Conservation (phyloP, 1,139 yeast genomes). For the Eremothecium sinecaudum region DNA sequence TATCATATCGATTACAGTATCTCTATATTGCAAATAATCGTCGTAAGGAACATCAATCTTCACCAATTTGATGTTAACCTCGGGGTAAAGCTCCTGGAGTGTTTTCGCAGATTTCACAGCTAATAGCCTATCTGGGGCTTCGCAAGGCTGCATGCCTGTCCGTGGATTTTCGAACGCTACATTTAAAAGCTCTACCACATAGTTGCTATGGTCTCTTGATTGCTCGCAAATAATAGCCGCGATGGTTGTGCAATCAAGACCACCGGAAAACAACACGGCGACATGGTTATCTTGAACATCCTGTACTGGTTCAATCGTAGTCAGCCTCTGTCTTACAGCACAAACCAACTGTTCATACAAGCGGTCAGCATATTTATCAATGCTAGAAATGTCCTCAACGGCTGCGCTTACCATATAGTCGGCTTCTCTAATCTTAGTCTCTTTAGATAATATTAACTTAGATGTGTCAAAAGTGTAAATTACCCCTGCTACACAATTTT, state of each 20-base stretch:
- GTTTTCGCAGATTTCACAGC: constrained; percentile 55
- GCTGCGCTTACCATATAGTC: constrained; percentile 15
- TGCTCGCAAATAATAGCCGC: constrained; percentile 38
- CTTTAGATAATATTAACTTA: constrained; percentile 12
- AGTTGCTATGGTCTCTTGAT: constrained; percentile 14
- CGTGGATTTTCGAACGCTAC: constrained; percentile 94
- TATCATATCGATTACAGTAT: constrained; percentile 54
- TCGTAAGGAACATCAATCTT: constrained; percentile 67
- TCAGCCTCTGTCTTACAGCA: constrained; percentile 45
- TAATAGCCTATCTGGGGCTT: constrained; percentile 75
- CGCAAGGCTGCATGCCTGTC: constrained; percentile 45
- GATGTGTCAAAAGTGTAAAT: constrained; percentile 38
- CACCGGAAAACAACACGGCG: constrained; percentile 83
- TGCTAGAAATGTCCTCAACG: constrained; percentile 14
- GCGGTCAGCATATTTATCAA: constrained; percentile 13
- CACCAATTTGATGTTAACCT: constrained; percentile 39
- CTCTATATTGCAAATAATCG: constrained; percentile 46
- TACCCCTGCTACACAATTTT: constrained; percentile 45
- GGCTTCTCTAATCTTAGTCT: constrained; percentile 10
- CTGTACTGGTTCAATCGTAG: constrained; percentile 50
- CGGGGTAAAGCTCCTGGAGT: constrained; percentile 37
- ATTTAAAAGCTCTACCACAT: constrained; percentile 63
- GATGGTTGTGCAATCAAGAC: constrained; percentile 79
- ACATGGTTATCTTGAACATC: constrained; percentile 31
- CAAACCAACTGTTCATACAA: constrained; percentile 30